Percentiles rank a stretch among this genome's conserved stretches.
Conservation (phyloP, 1,284 basidiomycete genomes). For the Vanrija humicola region DNA sequence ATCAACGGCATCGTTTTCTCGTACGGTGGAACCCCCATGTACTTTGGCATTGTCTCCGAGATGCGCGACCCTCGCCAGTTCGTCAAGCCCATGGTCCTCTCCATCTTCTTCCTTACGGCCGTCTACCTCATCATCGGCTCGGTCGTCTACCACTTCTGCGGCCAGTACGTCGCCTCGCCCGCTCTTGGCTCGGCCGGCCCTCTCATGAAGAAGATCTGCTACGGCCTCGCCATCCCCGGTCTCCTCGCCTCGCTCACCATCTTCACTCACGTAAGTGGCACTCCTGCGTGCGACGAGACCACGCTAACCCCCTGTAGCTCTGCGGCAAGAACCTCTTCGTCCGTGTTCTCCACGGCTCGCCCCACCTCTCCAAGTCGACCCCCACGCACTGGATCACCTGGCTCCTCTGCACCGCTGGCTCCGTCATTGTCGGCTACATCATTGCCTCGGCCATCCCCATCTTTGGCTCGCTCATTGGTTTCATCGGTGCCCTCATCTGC, state of each 20-base stretch:
- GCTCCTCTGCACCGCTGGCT: conserved; percentile 50
- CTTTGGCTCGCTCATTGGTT: conserved; percentile 27
- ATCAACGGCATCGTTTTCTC: conserved; percentile 36
- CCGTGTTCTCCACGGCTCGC: conserved; percentile 57
- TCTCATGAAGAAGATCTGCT: conserved; percentile 42
- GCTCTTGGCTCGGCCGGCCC: conserved; percentile 46
- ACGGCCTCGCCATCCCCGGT: conserved; percentile 43
- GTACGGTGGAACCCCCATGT: conserved; percentile 36
- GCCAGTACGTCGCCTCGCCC: conserved; percentile 25
- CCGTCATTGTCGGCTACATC: conserved; percentile 13
- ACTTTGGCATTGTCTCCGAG: conserved; percentile 42
- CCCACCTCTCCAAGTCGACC: conserved; percentile 60
- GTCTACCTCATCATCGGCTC: conserved; percentile 31
- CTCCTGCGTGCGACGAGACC: background rate
- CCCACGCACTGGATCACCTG: conserved; percentile 58
- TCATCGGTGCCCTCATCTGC: conserved; percentile 31
- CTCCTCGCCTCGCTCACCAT: conserved; percentile 37
- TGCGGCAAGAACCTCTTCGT: conserved; percentile 63
- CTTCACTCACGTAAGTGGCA: conserved; percentile 28
- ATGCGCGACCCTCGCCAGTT: conserved; percentile 38
- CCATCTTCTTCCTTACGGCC: conserved; percentile 27
- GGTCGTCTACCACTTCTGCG: conserved; percentile 18
- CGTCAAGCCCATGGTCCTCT: conserved; percentile 30
- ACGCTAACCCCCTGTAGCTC: background rate
- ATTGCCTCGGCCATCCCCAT: conserved; percentile 24